phyloP scores from a whole-genome alignment of 23 red algal species.

The Gracilaria vermiculophylla region DNA sequence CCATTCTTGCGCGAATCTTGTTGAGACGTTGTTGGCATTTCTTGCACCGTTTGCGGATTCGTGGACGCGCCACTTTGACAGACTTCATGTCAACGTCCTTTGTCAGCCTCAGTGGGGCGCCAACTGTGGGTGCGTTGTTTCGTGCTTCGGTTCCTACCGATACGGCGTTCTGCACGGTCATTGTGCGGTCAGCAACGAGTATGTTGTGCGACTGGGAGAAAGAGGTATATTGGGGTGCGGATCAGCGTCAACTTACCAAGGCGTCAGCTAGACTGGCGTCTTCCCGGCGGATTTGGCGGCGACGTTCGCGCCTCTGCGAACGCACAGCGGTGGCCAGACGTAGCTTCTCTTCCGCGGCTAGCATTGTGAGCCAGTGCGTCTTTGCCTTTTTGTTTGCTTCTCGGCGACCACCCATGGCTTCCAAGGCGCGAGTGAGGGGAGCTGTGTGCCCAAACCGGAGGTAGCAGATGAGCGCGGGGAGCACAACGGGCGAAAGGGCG shows the following conservation, averaged over 20 bases:
- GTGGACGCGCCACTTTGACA: background rate
- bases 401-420: background rate
- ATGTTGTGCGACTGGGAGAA: background rate
- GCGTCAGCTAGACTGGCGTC: conserved; percentile 6
- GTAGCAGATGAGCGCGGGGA: too few species aligned
- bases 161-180: conserved; percentile 5
- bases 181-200: background rate
- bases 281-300: conserved; percentile 6
- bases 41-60: conserved; percentile 39
- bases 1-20: conserved; percentile 15
- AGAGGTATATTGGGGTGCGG: background rate
- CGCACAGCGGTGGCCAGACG: background rate
- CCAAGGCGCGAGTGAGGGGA: background rate
- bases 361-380: background rate
- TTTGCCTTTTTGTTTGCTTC: conserved; percentile 4
- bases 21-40: conserved; percentile 23
- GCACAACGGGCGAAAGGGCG: too few species aligned
- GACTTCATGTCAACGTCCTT: background rate
- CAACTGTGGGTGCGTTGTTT: background rate
- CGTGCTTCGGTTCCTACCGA: background rate
- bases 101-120: background rate
- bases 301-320: conserved; percentile 5
- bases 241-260: conserved; percentile 18
- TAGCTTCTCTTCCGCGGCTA: background rate
- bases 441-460: too few species aligned